These are phyloP conservation scores for Phaeosphaeria sp. DNA, from an alignment of 2,329 filamentous ascomycete genomes.

Conservation along the genomic window DNA sequence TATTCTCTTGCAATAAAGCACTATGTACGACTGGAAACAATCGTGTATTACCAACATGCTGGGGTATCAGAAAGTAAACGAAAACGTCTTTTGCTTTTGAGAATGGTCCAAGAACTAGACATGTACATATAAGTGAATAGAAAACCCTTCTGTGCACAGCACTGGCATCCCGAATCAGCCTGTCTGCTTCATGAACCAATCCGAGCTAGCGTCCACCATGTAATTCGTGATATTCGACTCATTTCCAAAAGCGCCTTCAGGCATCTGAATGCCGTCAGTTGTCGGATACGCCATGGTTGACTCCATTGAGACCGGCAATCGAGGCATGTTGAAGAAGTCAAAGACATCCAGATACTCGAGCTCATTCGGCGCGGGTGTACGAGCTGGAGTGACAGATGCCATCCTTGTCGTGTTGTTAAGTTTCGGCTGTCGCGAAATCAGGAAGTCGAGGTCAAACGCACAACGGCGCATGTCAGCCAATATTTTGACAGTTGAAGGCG, in stretches of 20 bases:
- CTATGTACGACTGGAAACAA: background rate
- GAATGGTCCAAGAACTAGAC: too few species aligned
- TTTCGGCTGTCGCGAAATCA: conserved; percentile 81
- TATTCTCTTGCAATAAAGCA: background rate
- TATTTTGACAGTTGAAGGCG: conserved; percentile 84
- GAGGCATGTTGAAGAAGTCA: conserved; percentile 91
- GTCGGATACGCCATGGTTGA: conserved; percentile 37
- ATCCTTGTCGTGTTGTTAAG: conserved; percentile 44
- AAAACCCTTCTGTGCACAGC: too few species aligned
- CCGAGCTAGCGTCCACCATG: conserved; percentile 75
- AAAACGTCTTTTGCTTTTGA: too few species aligned
- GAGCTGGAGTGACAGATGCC: conserved; percentile 60
- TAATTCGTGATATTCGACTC: conserved; percentile 82
- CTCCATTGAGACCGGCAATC: conserved; percentile 61
- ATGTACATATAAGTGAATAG: too few species aligned
- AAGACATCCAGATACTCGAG: conserved; percentile 92
- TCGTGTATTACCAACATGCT: background rate
- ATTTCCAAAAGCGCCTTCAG: conserved; percentile 52
- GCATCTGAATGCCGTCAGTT: conserved; percentile 34
- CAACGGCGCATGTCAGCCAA: conserved; percentile 90
- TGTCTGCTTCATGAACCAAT: conserved; percentile 66
- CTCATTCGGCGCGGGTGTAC: conserved; percentile 79
- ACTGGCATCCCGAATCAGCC: too few species aligned
- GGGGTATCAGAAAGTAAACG: background rate
- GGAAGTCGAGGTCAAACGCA: conserved; percentile 86